phyloP scores from a whole-genome alignment of 2,329 filamentous ascomycete genomes.

The Fusarium longipes region DNA sequence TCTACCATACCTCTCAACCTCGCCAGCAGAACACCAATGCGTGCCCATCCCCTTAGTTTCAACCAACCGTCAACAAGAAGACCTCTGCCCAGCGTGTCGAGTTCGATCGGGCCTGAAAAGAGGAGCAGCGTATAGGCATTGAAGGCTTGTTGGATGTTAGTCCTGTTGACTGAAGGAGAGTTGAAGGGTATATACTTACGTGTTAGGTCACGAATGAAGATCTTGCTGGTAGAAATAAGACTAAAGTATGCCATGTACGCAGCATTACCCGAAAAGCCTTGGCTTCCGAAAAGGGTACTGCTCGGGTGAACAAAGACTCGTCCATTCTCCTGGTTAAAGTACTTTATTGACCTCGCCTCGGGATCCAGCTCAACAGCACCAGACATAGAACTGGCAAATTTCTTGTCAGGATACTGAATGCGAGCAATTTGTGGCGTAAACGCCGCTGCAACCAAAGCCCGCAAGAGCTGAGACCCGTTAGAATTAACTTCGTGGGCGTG shows the following conservation, averaged over 20 bases:
- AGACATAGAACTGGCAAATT: conserved; percentile 87
- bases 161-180: neutral
- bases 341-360: conserved; percentile 91
- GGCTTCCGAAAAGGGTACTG: conserved; percentile 85
- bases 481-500: conserved; percentile 34
- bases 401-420: conserved; percentile 95
- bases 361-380: conserved; percentile 94
- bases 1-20: conserved; percentile 88
- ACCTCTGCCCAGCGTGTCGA: conserved; percentile 89
- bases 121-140: conserved; percentile 89
- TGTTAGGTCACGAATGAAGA: conserved; percentile 91
- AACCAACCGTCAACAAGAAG: conserved; percentile 94
- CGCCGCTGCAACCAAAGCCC: conserved; percentile 77
- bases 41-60: conserved; percentile 86
- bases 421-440: conserved; percentile 89
- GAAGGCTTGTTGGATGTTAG: conserved; percentile 70
- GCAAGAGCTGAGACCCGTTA: conserved; percentile 64
- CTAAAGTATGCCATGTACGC: conserved; percentile 90
- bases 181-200: conserved; percentile 65
- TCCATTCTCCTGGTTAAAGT: conserved; percentile 86
- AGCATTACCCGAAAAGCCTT: conserved; percentile 79
- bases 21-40: conserved; percentile 90
- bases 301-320: conserved; percentile 93
- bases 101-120: conserved; percentile 84
- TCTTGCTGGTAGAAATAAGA: conserved; percentile 91